phyloP scores from a whole-genome alignment of 2,329 filamentous ascomycete genomes.

The Pestalotiopsis sp. region DNA sequence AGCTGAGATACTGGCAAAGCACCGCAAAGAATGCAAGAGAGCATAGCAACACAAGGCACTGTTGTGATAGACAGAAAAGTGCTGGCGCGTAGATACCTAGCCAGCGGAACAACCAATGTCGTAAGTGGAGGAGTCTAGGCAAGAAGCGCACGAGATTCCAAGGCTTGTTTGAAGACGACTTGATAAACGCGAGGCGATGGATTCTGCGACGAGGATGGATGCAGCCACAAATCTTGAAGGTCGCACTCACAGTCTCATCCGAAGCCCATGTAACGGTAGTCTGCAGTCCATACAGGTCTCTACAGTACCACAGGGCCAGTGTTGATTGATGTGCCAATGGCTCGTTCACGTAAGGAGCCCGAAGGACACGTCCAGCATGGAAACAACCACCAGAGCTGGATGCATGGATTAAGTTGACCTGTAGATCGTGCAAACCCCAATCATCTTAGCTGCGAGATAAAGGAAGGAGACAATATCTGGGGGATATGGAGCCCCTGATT shows the following conservation, averaged over 20 bases:
- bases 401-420: not conserved
- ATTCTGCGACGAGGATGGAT: conserved; percentile 7
- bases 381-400: not conserved
- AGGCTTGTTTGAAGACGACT: conserved; percentile 6
- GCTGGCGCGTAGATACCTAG: not conserved
- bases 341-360: not conserved
- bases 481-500: not conserved
- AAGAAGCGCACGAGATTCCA: not conserved
- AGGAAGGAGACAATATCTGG: not conserved
- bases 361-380: not conserved
- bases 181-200: not conserved
- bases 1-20: not conserved
- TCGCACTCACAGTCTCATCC: not conserved
- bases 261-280: not conserved
- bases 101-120: not conserved
- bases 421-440: not conserved
- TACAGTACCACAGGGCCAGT: too few relatives aligned
- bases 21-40: not conserved
- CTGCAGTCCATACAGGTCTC: not conserved
- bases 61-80: not conserved
- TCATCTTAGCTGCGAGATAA: not conserved
- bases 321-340: too few relatives aligned
- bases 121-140: not conserved
- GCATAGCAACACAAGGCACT: not conserved
- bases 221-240: not conserved